Conservation (phyloP, 2,329 filamentous ascomycete species). For the Penicillium sp. region DNA sequence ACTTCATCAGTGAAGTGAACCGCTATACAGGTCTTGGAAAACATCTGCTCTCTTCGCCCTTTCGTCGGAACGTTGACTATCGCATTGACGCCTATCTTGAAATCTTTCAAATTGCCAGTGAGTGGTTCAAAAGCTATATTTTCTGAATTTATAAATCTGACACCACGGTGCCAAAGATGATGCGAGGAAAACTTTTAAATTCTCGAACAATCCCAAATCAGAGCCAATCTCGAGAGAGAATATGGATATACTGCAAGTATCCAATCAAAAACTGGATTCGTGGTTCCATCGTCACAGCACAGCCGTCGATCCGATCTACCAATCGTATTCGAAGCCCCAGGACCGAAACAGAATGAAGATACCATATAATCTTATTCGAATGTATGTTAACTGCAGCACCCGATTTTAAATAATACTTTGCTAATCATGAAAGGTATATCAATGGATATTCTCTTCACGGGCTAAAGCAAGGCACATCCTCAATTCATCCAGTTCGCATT, state of each 20-base stretch:
- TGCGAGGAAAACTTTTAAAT: background rate
- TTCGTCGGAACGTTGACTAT: background rate
- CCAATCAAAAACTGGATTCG: background rate
- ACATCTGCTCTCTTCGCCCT: background rate
- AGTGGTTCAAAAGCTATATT: background rate
- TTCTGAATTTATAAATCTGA: background rate
- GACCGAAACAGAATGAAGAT: slow-evolving; percentile 1
- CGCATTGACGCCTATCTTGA: slow-evolving; percentile 1
- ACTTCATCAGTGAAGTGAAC: background rate
- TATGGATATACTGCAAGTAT: background rate
- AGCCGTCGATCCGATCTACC: background rate
- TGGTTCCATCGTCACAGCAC: background rate
- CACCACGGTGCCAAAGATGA: background rate
- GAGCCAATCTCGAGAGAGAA: background rate
- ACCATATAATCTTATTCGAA: background rate
- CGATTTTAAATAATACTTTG: background rate
- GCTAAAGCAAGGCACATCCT: background rate
- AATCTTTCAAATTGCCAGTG: background rate
- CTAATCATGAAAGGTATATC: background rate
- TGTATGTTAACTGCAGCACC: too few species aligned
- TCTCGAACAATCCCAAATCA: background rate
- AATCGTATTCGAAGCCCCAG: slow-evolving; percentile 2
- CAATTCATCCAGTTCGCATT: background rate
- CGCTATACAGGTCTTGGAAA: background rate
- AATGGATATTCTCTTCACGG: background rate